Conservation (phyloP, 805 yeast species). For the Scheffersomyces amazonensis region DNA sequence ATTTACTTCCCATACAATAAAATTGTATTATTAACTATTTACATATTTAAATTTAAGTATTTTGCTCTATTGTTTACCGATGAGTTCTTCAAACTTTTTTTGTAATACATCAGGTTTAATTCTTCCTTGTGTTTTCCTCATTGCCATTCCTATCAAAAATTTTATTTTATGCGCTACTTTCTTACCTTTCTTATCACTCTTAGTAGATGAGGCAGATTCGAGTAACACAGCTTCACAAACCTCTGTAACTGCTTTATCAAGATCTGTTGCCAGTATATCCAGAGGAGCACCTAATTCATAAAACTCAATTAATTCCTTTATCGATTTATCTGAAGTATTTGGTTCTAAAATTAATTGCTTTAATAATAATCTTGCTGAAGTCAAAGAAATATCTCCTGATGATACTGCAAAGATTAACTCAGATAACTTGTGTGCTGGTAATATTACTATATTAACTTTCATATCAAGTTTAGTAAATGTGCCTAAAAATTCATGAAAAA, state of each 20-base stretch:
- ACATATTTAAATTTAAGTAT: not conserved
- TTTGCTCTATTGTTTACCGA: slow-evolving; percentile 4
- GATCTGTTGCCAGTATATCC: slow-evolving; percentile 25
- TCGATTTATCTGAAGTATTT: slow-evolving; percentile 25
- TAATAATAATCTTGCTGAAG: slow-evolving; percentile 66
- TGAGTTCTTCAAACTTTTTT: slow-evolving; percentile 19
- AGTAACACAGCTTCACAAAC: slow-evolving; percentile 46
- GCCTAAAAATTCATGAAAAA: slow-evolving; percentile 79
- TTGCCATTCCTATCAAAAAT: slow-evolving; percentile 78
- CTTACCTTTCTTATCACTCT: slow-evolving; percentile 54
- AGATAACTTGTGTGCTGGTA: slow-evolving; percentile 45
- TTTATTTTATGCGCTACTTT: slow-evolving; percentile 63
- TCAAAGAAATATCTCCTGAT: slow-evolving; percentile 48
- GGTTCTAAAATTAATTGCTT: slow-evolving; percentile 56
- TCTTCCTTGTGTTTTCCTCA: slow-evolving; percentile 74
- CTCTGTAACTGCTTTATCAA: slow-evolving; percentile 28
- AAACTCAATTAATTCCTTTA: slow-evolving; percentile 50
- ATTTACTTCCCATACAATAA: no score
- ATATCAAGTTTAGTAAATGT: slow-evolving; percentile 51
- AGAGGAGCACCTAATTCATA: slow-evolving; percentile 44
- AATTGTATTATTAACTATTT: slow-evolving; percentile 1
- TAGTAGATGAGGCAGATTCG: slow-evolving; percentile 52
- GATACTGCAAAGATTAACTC: slow-evolving; percentile 54
- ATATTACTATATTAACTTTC: slow-evolving; percentile 21
- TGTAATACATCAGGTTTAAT: slow-evolving; percentile 33